Evolutionary conservation across 345 rosid genomes (phyloP), one percentile per base, ranked within the genome.

Genomic region (Punica granatum): DNA sequence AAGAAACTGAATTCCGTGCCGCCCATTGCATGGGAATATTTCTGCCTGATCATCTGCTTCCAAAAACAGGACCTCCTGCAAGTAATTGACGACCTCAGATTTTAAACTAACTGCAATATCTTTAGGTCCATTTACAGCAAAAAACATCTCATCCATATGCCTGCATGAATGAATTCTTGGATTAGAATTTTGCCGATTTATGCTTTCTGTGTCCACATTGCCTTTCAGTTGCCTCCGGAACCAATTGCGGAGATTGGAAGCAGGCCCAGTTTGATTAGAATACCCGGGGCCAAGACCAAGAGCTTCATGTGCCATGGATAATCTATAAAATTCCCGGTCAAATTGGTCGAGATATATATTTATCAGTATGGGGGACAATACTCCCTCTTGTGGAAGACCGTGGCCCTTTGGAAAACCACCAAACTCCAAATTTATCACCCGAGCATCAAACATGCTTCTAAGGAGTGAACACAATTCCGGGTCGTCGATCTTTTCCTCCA

Each of bases 301-400:
- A 66, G 88, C 97, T 81, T 92, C 98, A 78, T 85, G 86, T 71
- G 70, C 87, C 93, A 92, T 77, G 6, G 90, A 85, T 71, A 90
- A 77, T 73, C 90, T 79, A 67, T 79, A 84, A 76, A 84, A 78
- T 70, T 92, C 98, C 26, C 46, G 81, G 77, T 92, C 98, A 63
- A 88, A 76, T 28, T 65, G 72, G 75, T 85, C 90, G 54, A 92
- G 93, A 78, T 92, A 90, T 70, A 92, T 83, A 75, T 88, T 92
- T 77, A 88, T 83, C 69, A 92, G 74, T 59, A 92, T 78, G 59
- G 96, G 89, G 63, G 86, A 92, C 76, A 92, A 62, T 49, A 85
- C 75, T 65, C 98, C 98, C 83, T 92, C 97, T 69, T 92, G 98
- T 28, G 98, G 97, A 73, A 92, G 97, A 73, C 98, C 97, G 70